These are phyloP conservation scores for Vickermania ingenoplastis DNA, from an alignment of 208 protist species.

Conservation along the genomic window DNA sequence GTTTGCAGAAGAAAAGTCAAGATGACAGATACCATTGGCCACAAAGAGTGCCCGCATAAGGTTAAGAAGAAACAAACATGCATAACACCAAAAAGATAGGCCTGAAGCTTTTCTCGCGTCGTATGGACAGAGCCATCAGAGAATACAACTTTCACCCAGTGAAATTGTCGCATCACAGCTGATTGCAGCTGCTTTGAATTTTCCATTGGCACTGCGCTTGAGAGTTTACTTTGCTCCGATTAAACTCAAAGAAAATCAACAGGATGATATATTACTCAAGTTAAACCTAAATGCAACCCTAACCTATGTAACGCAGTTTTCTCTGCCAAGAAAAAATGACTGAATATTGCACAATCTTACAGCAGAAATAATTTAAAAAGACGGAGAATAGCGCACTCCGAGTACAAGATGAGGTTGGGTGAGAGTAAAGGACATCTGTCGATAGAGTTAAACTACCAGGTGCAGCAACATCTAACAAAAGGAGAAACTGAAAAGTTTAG, in stretches of 20 bases:
- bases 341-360: too few species aligned
- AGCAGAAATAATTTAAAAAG: too few species aligned
- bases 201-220: conserved; percentile 9
- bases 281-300: too few species aligned
- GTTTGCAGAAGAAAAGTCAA: conserved; percentile 50
- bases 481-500: too few species aligned
- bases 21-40: conserved; percentile 21
- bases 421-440: too few species aligned
- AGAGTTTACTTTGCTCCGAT: not conserved
- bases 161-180: conserved; percentile 48
- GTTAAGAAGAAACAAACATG: conserved; percentile 41
- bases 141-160: conserved; percentile 56
- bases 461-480: too few species aligned
- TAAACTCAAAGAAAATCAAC: not conserved
- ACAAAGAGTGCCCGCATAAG: conserved; percentile 24
- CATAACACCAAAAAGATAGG: conserved; percentile 41
- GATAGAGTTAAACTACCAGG: too few species aligned
- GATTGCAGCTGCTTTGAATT: conserved; percentile 16
- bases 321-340: too few species aligned
- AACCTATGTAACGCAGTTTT: too few species aligned
- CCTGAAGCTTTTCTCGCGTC: conserved; percentile 15
- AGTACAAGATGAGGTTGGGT: too few species aligned
- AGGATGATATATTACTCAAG: not conserved
- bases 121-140: conserved; percentile 27
- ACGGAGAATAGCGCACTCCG: too few species aligned